phyloP scores from a whole-genome alignment of 108 stramenopile genomes.

The Mediolabrus comicus region DNA sequence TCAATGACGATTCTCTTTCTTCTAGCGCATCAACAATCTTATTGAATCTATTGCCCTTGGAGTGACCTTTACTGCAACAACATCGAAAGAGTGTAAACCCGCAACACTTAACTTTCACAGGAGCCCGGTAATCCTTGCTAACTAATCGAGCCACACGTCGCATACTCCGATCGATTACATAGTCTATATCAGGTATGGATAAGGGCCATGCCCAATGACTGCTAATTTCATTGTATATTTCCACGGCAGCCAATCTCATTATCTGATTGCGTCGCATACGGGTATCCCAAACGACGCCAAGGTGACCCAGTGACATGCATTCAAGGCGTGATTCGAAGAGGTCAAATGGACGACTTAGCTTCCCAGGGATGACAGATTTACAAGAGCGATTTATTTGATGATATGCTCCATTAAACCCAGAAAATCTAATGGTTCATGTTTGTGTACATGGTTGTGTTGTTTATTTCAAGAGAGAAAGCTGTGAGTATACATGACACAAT shows the following conservation, averaged over 20 bases:
- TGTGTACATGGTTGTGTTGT: no score
- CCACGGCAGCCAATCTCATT: slow-evolving; percentile 32
- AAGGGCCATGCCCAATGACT: slow-evolving; percentile 41
- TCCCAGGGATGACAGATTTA: slow-evolving; percentile 31
- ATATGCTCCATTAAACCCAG: slow-evolving; percentile 32
- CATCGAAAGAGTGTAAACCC: slow-evolving; percentile 34
- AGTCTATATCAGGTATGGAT: slow-evolving; percentile 25
- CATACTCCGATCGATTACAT: slow-evolving; percentile 33
- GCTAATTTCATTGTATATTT: slow-evolving; percentile 43
- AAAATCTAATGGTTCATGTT: slow-evolving; percentile 14
- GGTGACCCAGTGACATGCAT: slow-evolving; percentile 39
- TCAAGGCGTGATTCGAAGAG: slow-evolving; percentile 40
- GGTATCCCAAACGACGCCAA: slow-evolving; percentile 38
- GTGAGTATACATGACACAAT: no score
- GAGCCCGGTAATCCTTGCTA: slow-evolving; percentile 38
- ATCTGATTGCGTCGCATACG: slow-evolving; percentile 39
- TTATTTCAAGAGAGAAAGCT: neutral
- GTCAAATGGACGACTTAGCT: slow-evolving; percentile 31
- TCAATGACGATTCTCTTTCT: slow-evolving; percentile 13
- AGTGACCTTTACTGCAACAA: slow-evolving; percentile 17
- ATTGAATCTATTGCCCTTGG: slow-evolving; percentile 15
- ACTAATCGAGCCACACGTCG: slow-evolving; percentile 28
- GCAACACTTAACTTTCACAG: slow-evolving; percentile 33
- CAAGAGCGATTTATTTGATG: slow-evolving; percentile 38
- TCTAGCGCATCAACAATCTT: slow-evolving; percentile 30